Evolutionary conservation across 768 basidiomycete genomes (phyloP), one percentile per base, ranked within the genome.

Genomic region (Rhodotorula graminis): DNA sequence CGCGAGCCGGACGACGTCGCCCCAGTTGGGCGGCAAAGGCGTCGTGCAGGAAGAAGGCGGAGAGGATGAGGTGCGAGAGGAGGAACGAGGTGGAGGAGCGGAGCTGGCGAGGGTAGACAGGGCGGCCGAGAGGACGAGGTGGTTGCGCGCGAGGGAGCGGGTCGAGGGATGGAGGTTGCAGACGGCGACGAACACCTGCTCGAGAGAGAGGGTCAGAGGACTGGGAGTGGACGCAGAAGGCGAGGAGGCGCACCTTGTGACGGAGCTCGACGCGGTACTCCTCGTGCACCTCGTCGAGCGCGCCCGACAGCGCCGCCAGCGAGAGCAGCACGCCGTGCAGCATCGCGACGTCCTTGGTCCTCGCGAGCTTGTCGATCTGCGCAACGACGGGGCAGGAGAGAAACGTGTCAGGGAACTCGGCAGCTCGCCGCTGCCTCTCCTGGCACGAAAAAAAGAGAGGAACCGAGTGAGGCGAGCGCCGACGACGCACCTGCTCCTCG

Each of bases 271-370:
- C 18, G 25, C 37, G 59, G 18, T 81, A 59, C 74, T 78, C 64
- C 84, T 15, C n/a, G 33, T 46, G 37, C 9, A 66, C 29, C 0
- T 0, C 79, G 25, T 80, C 82, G 74, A 85, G 88, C 3, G 87
- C 88, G n/a, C 82, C 79, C 0, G 91, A 87, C 25, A 97, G 82
- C 79, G 93, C 89, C 15, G 85, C 84, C 37, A 97, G 83, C 2
- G 86, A 87, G 33, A 88, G 82, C n/a, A 97, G 81, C 16, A 85
- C 88, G 4, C 95, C 95, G 78, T 97, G 93, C 18, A 93, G 82
- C 77, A 90, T 89, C 29, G 84, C 82, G 21, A 83, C 71, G 80
- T 96, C 93, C 31, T 89, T 88, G 21, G 84, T 81, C 46, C 80
- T 80, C 5, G 49, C 74, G 33, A 82, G 74, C 80, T 78, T 18